A percentile compares a stretch with the other conserved stretches of the same genome.
Evolutionary conservation across 495 filamentous ascomycete species (phyloP).

Genomic region (Neurospora cerealis): DNA sequence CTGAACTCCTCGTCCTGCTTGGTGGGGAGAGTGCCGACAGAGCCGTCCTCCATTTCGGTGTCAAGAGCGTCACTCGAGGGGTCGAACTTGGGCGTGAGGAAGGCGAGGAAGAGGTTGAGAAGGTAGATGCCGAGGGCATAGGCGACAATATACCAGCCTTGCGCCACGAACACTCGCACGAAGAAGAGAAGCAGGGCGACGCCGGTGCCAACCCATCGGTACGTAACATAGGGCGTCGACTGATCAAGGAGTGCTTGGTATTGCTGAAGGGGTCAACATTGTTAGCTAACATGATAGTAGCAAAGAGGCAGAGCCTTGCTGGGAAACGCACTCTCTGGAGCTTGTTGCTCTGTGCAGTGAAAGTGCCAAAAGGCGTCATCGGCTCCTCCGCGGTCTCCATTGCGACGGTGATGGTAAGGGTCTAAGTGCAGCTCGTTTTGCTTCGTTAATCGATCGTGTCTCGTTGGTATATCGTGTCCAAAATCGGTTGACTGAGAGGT

Average conservation of each 20-base stretch:
- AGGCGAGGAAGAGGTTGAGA: constrained; percentile 97
- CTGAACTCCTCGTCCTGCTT: constrained; percentile 96
- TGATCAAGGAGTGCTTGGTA: constrained; percentile 94
- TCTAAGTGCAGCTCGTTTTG: neutral
- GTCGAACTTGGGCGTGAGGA: constrained; percentile 97
- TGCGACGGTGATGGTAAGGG: neutral
- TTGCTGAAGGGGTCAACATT: constrained; percentile 42
- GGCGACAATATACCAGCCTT: constrained; percentile 98
- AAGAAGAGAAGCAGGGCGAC: constrained; percentile 72
- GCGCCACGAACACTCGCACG: constrained; percentile 75
- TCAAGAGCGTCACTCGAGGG: constrained; percentile 84
- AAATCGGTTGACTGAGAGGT: neutral
- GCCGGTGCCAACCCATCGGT: constrained; percentile 80
- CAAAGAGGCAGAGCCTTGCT: neutral
- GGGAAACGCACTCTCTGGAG: constrained; percentile 29
- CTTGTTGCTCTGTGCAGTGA: constrained; percentile 23
- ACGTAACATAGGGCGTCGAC: constrained; percentile 73
- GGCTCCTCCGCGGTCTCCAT: constrained; percentile 22
- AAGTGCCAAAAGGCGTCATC: constrained; percentile 21
- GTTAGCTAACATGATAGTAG: constrained; percentile 2
- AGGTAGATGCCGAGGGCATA: constrained; percentile 99
- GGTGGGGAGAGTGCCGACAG: constrained; percentile 68
- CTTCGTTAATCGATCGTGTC: neutral
- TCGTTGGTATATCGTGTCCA: neutral
- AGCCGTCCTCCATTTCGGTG: constrained; percentile 90